Evolutionary conservation across 73 alveolate species (phyloP), one percentile per base, ranked within the genome.

Genomic region (Stentor roeselii): DNA sequence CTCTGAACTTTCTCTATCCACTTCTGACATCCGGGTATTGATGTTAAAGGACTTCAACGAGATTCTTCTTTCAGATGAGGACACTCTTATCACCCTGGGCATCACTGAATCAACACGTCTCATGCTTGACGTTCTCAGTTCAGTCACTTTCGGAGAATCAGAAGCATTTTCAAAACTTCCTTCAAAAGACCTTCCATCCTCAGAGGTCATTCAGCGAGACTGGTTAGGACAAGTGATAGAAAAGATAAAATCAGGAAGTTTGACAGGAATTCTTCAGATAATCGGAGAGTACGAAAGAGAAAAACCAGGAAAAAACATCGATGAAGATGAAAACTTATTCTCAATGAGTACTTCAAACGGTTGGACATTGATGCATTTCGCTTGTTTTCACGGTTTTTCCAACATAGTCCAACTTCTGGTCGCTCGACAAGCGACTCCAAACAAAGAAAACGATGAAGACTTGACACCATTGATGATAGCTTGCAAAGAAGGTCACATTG

Each of bases 271-370:
- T 0, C 80, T 67, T 30, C 80, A 67, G 2, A 21, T 67, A 21
- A 67, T 67, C n/a, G 80, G 80, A 14, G 80, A 67, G 34, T 67
- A 67, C 37, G 80, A 67, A 21, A 36, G 80, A 21, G 80, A 67
- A 67, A 32, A 67, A 2, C 42, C 80, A 21, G 80, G 80, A 30
- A 67, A 67, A 27, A 27, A 27, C 0, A 67, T 67, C 27, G 80
- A 67, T 1, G 80, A 67, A 67, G 80, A 67, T 21, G 80, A 67
- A 30, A 40, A 67, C 2, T 67, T 67, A 67, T 67, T 67, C 21
- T 21, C 41, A 21, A 67, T 32, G 41, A 15, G 41, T 11, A 67
- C n/a, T 21, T 21, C 80, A 0, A 40, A 67, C 11, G 80, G 80
- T 32, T 67, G 50, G 37, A 67, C 80, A 21, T n/a, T n/a, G 1